These are phyloP conservation scores for Erythrophleum fordii DNA, from an alignment of 306 rosid species.

Conservation along the genomic window DNA sequence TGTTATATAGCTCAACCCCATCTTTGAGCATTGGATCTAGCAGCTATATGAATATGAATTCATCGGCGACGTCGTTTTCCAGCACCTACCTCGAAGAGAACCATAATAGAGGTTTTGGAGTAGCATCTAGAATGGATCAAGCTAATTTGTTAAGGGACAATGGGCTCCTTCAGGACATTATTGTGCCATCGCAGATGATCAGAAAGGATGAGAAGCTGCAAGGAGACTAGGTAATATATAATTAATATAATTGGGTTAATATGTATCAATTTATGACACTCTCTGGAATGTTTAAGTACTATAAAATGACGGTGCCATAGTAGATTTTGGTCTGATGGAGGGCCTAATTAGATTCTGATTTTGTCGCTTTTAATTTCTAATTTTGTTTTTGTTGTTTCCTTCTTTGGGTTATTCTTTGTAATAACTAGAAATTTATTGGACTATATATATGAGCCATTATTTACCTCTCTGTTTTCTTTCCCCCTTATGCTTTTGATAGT, in stretches of 20 bases:
- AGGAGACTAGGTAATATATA: constrained; percentile 26
- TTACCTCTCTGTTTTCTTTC: no score
- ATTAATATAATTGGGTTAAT: not conserved
- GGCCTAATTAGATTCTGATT: constrained; percentile 33
- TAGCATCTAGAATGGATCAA: not conserved
- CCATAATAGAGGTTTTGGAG: not conserved
- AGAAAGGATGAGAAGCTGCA: constrained; percentile 35
- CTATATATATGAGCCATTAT: constrained; percentile 32
- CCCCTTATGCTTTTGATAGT: not conserved
- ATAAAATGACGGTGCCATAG: constrained; percentile 25
- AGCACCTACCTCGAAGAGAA: constrained; percentile 39
- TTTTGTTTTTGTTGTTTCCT: not conserved
- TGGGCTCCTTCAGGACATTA: constrained; percentile 83
- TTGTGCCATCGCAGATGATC: constrained; percentile 67
- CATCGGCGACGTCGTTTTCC: constrained; percentile 33
- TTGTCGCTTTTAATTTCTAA: not conserved
- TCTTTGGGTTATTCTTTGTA: constrained; percentile 40
- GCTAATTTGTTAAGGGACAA: constrained; percentile 54
- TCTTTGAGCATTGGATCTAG: constrained; percentile 40
- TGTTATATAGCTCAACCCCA: constrained; percentile 43
- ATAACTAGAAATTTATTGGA: constrained; percentile 40
- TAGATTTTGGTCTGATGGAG: constrained; percentile 5
- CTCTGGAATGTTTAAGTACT: no score
- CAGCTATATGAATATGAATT: constrained; percentile 5
- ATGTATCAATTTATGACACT: not conserved